Evolutionary conservation across 106 monocot species (phyloP).

Genomic region (Allium fistulosum): DNA sequence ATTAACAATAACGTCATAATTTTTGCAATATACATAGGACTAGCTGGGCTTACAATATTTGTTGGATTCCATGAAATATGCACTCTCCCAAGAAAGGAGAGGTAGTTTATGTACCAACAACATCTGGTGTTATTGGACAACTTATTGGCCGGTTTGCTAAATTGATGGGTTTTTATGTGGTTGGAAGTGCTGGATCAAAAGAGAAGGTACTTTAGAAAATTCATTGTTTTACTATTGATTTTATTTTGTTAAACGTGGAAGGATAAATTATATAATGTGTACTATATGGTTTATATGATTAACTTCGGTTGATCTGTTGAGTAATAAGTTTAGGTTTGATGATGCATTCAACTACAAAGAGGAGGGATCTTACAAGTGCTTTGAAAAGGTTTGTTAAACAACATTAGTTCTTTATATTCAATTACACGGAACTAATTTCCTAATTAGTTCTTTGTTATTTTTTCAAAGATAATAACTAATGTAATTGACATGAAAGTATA

Average conservation of each 20-base stretch:
- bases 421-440: no score
- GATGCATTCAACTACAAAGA: slow-evolving; percentile 66
- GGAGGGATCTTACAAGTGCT: slow-evolving; percentile 30
- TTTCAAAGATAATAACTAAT: no score
- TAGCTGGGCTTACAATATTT: slow-evolving; percentile 61
- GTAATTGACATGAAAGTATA: no score
- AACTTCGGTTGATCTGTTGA: slow-evolving; percentile 37
- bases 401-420: no score
- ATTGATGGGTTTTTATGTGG: slow-evolving; percentile 51
- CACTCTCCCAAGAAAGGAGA: slow-evolving; percentile 56
- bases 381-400: slow-evolving; percentile 28
- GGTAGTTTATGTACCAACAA: slow-evolving; percentile 49
- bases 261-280: not conserved
- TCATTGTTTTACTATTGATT: not conserved
- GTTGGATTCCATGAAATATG: slow-evolving; percentile 53
- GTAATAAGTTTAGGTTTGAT: slow-evolving; percentile 48
- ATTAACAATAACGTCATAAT: no score
- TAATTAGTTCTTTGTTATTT: no score
- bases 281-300: not conserved
- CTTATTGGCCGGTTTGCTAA: slow-evolving; percentile 64
- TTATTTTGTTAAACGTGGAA: not conserved
- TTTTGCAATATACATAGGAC: slow-evolving; percentile 28
- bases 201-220: slow-evolving; percentile 32
- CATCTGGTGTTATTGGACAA: slow-evolving; percentile 58
- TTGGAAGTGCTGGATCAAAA: slow-evolving; percentile 50